Conservation (phyloP, 352 stramenopile species). For the Phytopythium kandeliae region DNA sequence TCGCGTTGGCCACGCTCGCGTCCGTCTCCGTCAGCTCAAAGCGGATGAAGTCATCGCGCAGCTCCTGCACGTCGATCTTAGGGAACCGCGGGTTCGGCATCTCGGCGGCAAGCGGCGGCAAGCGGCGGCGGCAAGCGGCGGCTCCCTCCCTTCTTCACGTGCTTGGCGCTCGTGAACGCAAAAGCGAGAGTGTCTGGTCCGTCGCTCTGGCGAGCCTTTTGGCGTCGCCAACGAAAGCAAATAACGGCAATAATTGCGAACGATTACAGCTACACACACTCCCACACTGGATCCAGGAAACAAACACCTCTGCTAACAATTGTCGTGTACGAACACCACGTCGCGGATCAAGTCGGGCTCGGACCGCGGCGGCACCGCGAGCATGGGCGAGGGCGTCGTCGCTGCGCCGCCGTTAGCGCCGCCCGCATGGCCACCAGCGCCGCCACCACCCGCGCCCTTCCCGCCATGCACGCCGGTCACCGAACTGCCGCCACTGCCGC, state of each 20-base stretch:
- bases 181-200: too few species aligned
- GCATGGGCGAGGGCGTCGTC: slow-evolving; percentile 6
- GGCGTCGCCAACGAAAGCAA: too few species aligned
- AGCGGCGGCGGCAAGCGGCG: neutral
- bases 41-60: slow-evolving; percentile 95
- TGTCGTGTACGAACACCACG: slow-evolving; percentile 43
- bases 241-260: neutral
- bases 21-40: slow-evolving; percentile 98
- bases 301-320: slow-evolving; percentile 23
- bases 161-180: too few species aligned
- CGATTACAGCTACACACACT: neutral
- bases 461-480: neutral
- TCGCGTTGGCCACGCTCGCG: slow-evolving; percentile 94
- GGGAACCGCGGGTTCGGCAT: slow-evolving; percentile 89
- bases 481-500: neutral
- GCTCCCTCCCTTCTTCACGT: neutral
- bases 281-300: neutral
- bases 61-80: slow-evolving; percentile 93
- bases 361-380: slow-evolving; percentile 13
- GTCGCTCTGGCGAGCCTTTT: too few species aligned
- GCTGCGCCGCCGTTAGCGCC: slow-evolving; percentile 8
- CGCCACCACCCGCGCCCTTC: neutral
- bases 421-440: neutral
- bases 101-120: slow-evolving; percentile 1
- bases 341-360: slow-evolving; percentile 42